Evolutionary conservation across 768 basidiomycete genomes (phyloP).

Genomic region (Kwoniella dendrophila): DNA sequence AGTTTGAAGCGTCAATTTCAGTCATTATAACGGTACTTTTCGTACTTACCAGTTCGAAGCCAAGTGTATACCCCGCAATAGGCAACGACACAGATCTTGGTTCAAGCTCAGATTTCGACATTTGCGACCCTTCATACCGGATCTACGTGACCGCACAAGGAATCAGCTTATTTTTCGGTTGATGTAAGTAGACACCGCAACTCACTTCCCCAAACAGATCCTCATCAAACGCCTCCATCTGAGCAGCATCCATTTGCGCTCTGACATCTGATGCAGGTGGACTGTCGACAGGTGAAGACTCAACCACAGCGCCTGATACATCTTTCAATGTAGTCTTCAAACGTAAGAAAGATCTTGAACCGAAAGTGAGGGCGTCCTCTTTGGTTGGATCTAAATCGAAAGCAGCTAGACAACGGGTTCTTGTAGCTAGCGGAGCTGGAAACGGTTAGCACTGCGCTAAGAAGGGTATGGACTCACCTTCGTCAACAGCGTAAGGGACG

Average conservation of each 20-base stretch:
- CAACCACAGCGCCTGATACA: slow-evolving; percentile 1
- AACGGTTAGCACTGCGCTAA: background rate
- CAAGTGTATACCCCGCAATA: slow-evolving; percentile 22
- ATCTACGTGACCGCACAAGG: slow-evolving; percentile 24
- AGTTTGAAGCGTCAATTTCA: background rate
- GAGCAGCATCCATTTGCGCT: slow-evolving; percentile 34
- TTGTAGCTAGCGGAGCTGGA: slow-evolving; percentile 18
- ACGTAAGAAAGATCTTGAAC: slow-evolving; percentile 30
- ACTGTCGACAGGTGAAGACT: slow-evolving; percentile 1
- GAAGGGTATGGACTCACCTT: slow-evolving; percentile 30
- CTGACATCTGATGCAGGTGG: slow-evolving; percentile 16
- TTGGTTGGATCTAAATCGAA: slow-evolving; percentile 46
- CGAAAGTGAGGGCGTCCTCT: slow-evolving; percentile 38
- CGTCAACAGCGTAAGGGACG: slow-evolving; percentile 50
- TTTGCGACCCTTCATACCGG: slow-evolving; percentile 20
- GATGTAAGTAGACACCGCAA: no score
- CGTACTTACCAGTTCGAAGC: slow-evolving; percentile 40
- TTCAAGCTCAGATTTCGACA: slow-evolving; percentile 20
- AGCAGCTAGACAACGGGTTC: slow-evolving; percentile 41
- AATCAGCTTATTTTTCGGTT: no score
- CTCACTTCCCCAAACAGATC: slow-evolving; percentile 46
- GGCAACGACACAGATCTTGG: slow-evolving; percentile 8
- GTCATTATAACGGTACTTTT: background rate
- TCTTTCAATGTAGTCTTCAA: slow-evolving; percentile 31
- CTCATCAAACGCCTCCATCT: slow-evolving; percentile 49